Conservation (phyloP, 257 asterid species). For the Echium plantagineum region DNA sequence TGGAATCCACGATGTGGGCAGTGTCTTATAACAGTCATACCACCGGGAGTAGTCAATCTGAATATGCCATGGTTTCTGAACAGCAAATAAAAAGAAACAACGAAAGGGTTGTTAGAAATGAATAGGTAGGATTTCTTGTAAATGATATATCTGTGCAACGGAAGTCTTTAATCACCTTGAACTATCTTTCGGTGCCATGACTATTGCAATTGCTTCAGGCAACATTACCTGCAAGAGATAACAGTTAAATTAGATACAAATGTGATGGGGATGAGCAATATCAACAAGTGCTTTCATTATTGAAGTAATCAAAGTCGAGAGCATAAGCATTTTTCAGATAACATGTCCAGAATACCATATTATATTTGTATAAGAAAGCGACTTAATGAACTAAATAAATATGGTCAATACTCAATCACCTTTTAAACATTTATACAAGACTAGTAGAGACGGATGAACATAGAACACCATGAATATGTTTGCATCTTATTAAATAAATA, state of each 20-base stretch:
- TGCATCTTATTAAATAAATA: no score
- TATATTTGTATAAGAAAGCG: no score
- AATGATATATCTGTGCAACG: background rate
- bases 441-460: no score
- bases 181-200: constrained; percentile 89
- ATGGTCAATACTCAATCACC: no score
- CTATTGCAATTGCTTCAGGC: constrained; percentile 93
- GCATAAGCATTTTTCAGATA: no score
- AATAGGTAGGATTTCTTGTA: background rate
- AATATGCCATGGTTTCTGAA: constrained; percentile 83
- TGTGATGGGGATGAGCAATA: no score
- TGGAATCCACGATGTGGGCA: constrained; percentile 95
- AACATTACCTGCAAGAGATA: constrained; percentile 60
- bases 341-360: no score
- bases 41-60: constrained; percentile 75
- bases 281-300: no score
- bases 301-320: no score
- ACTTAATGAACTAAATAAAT: no score
- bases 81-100: background rate
- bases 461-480: no score
- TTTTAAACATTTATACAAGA: no score
- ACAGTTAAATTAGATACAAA: background rate
- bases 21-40: constrained; percentile 81
- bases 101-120: background rate
- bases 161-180: constrained; percentile 36